Evolutionary conservation across 2,329 filamentous ascomycete genomes (phyloP), one percentile per base, ranked within the genome.

Genomic region (Drechmeria coniospora): DNA sequence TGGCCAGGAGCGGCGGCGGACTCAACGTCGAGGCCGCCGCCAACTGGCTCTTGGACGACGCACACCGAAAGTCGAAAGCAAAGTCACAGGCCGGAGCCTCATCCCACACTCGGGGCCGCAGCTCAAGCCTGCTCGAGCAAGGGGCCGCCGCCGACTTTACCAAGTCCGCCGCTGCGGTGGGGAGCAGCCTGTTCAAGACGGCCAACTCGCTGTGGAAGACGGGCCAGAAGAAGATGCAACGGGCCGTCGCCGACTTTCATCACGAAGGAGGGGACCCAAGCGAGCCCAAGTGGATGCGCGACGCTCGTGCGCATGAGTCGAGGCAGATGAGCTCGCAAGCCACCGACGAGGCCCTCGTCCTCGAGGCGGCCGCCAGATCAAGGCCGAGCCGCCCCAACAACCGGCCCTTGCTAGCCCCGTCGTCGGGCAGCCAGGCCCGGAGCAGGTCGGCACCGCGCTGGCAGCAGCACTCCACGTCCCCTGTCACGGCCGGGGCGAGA

Each of bases 141-240:
- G 54, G 23, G 40, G 51, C n/a, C 6, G 79, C 84, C 2, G 73
- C 64, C 29, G 87, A 94, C 41, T 64, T 92, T 31, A 63, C 81
- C 11, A 83, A 87, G 44, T 68, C 78, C 23, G 87, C 87, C 3
- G 74, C 82, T 5, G 79, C 86, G 19, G 65, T 95, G 45, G 81
- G 90, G 1, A 82, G 61, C 24, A 92, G 68, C 35, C 54, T 98
- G 9, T 74, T 95, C 51, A 98, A 98, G 50, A 90, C 86, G 3
- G 90, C 90, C 2, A 92, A 92, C 39, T 87, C 82, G 1, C 57
- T 95, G 1, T 98, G 90, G 90, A 98, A 93, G 49, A 81, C 79
- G 3, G 76, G 87, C 1, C 82, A 86, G 46, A 98, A 93, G 54
- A 86, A 82, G 48, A 70, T 95, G 32, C 83, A 92, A 44, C 83